These are phyloP conservation scores for Pontederia paniculata DNA, from an alignment of 176 grass and related monocot species.

Conservation along the genomic window DNA sequence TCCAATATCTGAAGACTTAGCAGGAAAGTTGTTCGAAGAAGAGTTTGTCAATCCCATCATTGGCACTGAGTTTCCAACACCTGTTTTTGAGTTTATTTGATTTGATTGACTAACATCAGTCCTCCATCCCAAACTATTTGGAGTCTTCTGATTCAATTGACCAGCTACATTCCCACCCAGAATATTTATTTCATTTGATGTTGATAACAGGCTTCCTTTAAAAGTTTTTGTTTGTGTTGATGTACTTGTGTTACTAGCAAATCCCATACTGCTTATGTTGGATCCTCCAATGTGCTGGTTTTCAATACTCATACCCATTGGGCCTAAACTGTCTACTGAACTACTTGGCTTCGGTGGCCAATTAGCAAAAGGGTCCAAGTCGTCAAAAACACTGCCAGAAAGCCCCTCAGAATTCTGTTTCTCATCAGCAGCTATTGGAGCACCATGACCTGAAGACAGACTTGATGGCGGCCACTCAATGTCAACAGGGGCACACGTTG, in stretches of 20 bases:
- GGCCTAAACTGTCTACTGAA: slow-evolving; percentile 20
- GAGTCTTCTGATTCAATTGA: not conserved
- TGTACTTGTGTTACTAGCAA: slow-evolving; percentile 29
- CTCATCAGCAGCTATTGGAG: slow-evolving; percentile 25
- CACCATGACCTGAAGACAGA: slow-evolving; percentile 44
- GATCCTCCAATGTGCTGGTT: slow-evolving; percentile 36
- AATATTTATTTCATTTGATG: slow-evolving; percentile 24
- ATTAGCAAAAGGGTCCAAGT: slow-evolving; percentile 89
- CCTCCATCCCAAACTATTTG: not conserved
- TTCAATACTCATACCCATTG: slow-evolving; percentile 16
- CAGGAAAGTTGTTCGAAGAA: slow-evolving; percentile 21
- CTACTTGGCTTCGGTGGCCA: slow-evolving; percentile 55
- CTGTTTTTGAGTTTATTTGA: slow-evolving; percentile 28
- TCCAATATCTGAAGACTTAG: slow-evolving; percentile 40
- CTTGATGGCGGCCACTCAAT: slow-evolving; percentile 81
- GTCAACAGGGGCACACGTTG: slow-evolving; percentile 62
- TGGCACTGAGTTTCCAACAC: slow-evolving; percentile 23
- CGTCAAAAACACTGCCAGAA: slow-evolving; percentile 31
- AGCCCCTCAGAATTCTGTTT: slow-evolving; percentile 32
- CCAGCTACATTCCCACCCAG: slow-evolving; percentile 31
- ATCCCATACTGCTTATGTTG: slow-evolving; percentile 23
- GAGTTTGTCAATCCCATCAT: slow-evolving; percentile 25
- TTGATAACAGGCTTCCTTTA: slow-evolving; percentile 28
- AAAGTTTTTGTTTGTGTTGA: slow-evolving; percentile 38
- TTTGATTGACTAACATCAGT: slow-evolving; percentile 23